phyloP scores from a whole-genome alignment of 2,329 filamentous ascomycete genomes.

The Xylariomycetidae sp. region DNA sequence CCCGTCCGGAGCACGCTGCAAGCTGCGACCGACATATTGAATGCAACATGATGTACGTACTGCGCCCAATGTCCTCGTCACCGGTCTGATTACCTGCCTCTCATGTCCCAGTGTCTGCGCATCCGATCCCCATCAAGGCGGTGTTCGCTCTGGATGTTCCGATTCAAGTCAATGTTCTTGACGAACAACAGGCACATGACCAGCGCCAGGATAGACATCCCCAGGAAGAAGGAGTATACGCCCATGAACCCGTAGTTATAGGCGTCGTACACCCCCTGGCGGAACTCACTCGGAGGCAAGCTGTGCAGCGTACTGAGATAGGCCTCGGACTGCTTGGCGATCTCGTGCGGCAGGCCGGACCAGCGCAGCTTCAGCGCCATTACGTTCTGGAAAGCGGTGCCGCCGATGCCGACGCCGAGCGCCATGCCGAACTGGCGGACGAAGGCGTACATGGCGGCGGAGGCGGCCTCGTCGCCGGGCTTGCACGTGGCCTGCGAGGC shows the following conservation, averaged over 20 bases:
- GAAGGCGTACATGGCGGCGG: constrained; percentile 36
- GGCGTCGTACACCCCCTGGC: constrained; percentile 12
- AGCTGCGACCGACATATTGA: too few relatives aligned
- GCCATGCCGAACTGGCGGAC: constrained; percentile 35
- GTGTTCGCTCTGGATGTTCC: constrained; percentile 16
- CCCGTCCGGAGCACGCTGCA: too few relatives aligned
- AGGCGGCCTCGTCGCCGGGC: constrained; percentile 30
- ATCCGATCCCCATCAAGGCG: constrained; percentile 10
- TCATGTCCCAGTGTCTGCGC: not conserved
- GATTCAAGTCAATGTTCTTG: constrained; percentile 17
- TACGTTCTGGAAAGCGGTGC: constrained; percentile 36
- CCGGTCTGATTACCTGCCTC: too few relatives aligned
- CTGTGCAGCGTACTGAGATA: constrained; percentile 16
- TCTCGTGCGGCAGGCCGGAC: constrained; percentile 23
- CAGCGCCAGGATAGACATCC: constrained; percentile 14
- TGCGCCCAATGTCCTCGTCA: too few relatives aligned
- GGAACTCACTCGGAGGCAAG: constrained; percentile 8
- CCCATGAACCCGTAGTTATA: constrained; percentile 19
- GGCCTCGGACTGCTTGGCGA: constrained; percentile 21
- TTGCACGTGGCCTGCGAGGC: constrained; percentile 32
- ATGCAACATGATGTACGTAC: too few relatives aligned
- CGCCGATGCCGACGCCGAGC: constrained; percentile 35
- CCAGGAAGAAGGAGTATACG: constrained; percentile 15
- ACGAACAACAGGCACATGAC: constrained; percentile 14
- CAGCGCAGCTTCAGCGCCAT: constrained; percentile 28